A percentile compares a stretch with the other conserved stretches of the same genome.
Conservation (phyloP, 495 filamentous ascomycete genomes). For the Neurospora tetraspora region DNA sequence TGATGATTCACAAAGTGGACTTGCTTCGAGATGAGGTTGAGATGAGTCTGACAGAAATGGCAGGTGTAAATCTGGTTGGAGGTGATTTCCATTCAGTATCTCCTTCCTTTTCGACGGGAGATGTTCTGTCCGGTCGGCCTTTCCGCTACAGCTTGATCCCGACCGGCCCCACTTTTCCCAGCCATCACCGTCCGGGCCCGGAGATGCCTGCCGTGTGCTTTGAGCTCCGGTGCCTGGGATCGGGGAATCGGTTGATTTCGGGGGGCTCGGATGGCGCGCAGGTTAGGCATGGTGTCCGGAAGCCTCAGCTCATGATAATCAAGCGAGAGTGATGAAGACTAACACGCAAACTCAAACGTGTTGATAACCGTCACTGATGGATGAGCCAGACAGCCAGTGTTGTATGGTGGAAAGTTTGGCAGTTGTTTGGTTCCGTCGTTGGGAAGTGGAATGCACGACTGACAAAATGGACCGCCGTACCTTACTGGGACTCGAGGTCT, state of each 20-base stretch:
- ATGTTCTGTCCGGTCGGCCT: neutral
- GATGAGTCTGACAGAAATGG: neutral
- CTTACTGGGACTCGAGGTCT: conserved; percentile 7
- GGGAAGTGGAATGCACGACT: neutral
- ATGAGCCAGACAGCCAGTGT: too few species aligned
- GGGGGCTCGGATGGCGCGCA: neutral
- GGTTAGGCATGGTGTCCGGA: neutral
- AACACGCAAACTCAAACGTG: too few species aligned
- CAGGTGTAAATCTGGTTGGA: neutral
- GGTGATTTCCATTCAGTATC: neutral
- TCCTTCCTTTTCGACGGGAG: neutral
- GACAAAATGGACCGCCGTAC: conserved; percentile 8
- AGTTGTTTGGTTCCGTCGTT: too few species aligned
- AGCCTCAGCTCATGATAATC: too few species aligned
- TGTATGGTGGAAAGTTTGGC: too few species aligned
- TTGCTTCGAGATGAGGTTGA: neutral
- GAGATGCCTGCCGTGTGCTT: neutral
- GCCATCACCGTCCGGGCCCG: neutral
- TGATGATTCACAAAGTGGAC: neutral
- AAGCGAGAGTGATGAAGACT: too few species aligned
- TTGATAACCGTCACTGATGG: too few species aligned
- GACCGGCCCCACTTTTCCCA: neutral
- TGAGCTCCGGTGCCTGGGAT: neutral
- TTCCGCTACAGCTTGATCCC: neutral
- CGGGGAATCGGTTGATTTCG: neutral